A percentile compares a stretch with the other conserved stretches of the same genome.
phyloP scores from a whole-genome alignment of 139 green algal genomes.

The Chlamydomonas sp. region DNA sequence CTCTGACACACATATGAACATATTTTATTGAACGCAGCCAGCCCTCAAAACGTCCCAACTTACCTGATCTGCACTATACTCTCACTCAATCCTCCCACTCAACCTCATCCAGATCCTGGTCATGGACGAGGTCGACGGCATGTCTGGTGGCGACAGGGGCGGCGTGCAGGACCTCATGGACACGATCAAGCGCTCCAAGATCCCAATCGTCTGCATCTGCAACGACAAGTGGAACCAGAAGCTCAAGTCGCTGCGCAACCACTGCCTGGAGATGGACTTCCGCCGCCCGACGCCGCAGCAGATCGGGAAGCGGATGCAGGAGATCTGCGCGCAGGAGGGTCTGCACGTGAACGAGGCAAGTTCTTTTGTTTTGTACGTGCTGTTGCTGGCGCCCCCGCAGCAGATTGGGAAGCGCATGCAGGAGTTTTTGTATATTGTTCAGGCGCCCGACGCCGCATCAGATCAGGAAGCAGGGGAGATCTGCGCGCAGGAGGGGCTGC shows the following conservation, averaged over 20 bases:
- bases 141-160: conserved; percentile 87
- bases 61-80: too few relatives aligned
- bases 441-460: too few relatives aligned
- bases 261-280: conserved; percentile 85
- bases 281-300: conserved; percentile 70
- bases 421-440: too few relatives aligned
- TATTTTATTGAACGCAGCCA: too few relatives aligned
- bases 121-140: conserved; percentile 99
- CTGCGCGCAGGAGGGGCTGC: conserved; percentile 67
- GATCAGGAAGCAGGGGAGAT: too few relatives aligned
- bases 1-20: too few relatives aligned
- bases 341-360: conserved; percentile 57
- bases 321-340: conserved; percentile 71
- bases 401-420: conserved; percentile 70
- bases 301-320: conserved; percentile 63
- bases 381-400: conserved; percentile 63
- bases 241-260: conserved; percentile 75
- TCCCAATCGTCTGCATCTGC: conserved; percentile 98
- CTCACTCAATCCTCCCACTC: neutral
- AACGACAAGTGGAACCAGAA: conserved; percentile 97
- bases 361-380: too few relatives aligned
- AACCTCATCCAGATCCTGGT: conserved; percentile 64
- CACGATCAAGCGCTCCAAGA: conserved; percentile 73
- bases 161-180: conserved; percentile 88
- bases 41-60: too few relatives aligned